Evolutionary conservation across 345 rosid species (phyloP).

Genomic region (Murraya koenigii): DNA sequence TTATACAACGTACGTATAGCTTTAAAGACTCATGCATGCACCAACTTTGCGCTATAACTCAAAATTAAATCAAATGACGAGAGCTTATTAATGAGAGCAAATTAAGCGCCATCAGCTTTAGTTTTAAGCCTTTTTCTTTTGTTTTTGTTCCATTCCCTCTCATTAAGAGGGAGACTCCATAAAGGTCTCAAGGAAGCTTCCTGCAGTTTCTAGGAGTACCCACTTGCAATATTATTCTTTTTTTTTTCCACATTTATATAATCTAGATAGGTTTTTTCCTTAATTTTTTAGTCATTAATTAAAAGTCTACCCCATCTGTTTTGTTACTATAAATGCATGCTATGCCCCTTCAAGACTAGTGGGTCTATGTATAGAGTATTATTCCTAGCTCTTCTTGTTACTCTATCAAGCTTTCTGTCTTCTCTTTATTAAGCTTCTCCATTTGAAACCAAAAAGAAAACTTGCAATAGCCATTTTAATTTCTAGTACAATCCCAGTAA

Average conservation of each 20-base stretch:
- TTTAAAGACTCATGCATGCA: background rate
- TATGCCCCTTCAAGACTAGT: too few species aligned
- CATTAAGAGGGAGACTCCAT: constrained; percentile 9
- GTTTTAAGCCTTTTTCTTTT: too few species aligned
- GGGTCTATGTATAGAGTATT: background rate
- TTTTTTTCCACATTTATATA: background rate
- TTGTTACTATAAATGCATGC: constrained; percentile 13
- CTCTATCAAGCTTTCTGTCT: constrained; percentile 7
- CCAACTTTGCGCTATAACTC: background rate
- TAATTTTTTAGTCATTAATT: background rate
- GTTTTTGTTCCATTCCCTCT: background rate
- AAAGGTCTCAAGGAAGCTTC: constrained; percentile 24
- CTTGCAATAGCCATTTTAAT: background rate
- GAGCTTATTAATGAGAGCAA: background rate
- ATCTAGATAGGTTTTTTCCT: too few species aligned
- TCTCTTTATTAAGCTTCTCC: background rate
- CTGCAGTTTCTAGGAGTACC: constrained; percentile 10
- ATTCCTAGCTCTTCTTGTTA: background rate
- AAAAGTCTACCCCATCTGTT: background rate
- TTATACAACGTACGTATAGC: background rate
- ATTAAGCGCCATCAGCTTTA: background rate
- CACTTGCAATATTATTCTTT: background rate
- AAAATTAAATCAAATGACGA: too few species aligned
- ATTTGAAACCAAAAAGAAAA: background rate
- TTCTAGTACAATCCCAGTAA: too few species aligned